Evolutionary conservation across 192 early-diverging fungal species (phyloP).

Genomic region (Phlyctochytrium arcticum): DNA sequence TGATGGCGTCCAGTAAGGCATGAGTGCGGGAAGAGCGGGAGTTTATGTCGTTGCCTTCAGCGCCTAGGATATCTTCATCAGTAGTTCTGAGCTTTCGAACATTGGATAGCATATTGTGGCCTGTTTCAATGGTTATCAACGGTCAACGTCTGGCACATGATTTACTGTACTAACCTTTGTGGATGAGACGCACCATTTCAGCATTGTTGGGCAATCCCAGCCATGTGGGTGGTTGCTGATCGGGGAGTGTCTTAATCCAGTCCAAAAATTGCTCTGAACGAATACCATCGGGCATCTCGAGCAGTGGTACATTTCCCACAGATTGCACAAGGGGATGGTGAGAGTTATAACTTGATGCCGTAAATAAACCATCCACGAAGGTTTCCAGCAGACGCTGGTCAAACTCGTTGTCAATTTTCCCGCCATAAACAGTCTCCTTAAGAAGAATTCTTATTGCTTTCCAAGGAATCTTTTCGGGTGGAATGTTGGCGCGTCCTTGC

Average conservation of each 20-base stretch:
- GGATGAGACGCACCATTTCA: conserved; percentile 81
- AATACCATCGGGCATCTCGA: conserved; percentile 84
- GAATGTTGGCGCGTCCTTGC: conserved; percentile 79
- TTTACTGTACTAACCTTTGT: conserved; percentile 60
- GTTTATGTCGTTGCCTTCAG: background rate
- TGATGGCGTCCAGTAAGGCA: too few species aligned
- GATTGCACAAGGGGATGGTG: conserved; percentile 72
- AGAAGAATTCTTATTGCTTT: conserved; percentile 82
- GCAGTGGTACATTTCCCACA: conserved; percentile 21
- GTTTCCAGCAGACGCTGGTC: conserved; percentile 84
- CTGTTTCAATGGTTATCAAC: too few species aligned
- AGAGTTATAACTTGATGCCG: conserved; percentile 69
- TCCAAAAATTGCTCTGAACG: conserved; percentile 77
- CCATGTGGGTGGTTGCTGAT: conserved; percentile 95
- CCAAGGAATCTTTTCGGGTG: conserved; percentile 96
- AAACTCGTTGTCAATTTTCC: conserved; percentile 88
- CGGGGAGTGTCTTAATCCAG: conserved; percentile 86
- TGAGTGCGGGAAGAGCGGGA: too few species aligned
- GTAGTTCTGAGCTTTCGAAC: conserved; percentile 77
- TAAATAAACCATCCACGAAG: conserved; percentile 83
- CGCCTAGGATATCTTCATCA: conserved; percentile 61
- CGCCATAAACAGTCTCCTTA: conserved; percentile 91
- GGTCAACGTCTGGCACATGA: too few species aligned
- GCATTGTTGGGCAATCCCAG: conserved; percentile 91
- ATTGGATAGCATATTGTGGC: conserved; percentile 71